Percentiles rank a stretch among this genome's conserved stretches.
Evolutionary conservation across 2,329 filamentous ascomycete species (phyloP).

Genomic region (Byssochlamys sp.): DNA sequence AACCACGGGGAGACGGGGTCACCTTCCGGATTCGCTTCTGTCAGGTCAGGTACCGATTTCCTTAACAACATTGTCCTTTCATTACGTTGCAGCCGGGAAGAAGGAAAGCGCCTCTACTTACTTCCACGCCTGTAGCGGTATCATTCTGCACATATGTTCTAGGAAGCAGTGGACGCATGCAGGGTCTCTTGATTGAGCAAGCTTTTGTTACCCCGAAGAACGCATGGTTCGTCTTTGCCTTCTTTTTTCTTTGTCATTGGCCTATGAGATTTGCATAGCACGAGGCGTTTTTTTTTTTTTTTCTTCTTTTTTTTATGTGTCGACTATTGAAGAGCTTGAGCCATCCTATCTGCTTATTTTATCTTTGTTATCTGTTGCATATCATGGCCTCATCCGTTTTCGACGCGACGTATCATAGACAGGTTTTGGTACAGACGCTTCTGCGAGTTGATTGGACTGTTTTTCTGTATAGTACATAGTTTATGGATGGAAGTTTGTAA

Average conservation of each 20-base stretch:
- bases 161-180: not conserved
- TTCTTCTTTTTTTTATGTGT: conserved; percentile 1
- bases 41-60: not conserved
- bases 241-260: not conserved
- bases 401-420: conserved; percentile 5
- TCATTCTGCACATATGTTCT: not conserved
- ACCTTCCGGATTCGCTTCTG: not conserved
- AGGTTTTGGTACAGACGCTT: not conserved
- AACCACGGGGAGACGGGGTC: not conserved
- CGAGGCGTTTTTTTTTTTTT: not conserved
- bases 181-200: not conserved
- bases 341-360: conserved; percentile 2
- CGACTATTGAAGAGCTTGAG: conserved; percentile 1
- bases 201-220: not conserved
- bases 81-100: not conserved
- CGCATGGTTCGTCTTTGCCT: not conserved
- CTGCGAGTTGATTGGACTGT: not conserved
- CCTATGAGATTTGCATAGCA: conserved; percentile 1
- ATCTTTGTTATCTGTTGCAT: conserved; percentile 10
- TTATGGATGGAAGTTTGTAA: not conserved
- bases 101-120: not conserved
- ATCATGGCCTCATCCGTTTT: conserved; percentile 6
- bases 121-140: not conserved
- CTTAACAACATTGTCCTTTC: not conserved
- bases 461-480: not conserved